Evolutionary conservation across 83 land plant species (phyloP), one percentile per base, ranked within the genome.

Genomic region (Diphasiastrum complanatum): DNA sequence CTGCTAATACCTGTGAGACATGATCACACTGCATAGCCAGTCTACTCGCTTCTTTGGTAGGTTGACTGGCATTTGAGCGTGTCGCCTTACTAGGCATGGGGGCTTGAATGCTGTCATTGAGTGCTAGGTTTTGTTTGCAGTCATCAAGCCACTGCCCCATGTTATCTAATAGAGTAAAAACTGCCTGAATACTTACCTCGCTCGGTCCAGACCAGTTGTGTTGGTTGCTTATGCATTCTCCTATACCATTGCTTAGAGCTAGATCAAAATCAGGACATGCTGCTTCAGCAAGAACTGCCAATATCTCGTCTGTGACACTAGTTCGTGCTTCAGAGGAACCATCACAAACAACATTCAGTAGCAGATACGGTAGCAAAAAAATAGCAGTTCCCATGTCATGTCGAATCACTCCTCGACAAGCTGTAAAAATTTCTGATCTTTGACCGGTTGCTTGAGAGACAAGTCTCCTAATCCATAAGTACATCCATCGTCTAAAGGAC

Each of bases 61-160:
- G 29, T 55, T 71, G 62, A 54, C 61, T 62, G 52, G 53, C 41
- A 46, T 60, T 81, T 29, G 48, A 49, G 55, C 71, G 82, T 11
- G 61, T 31, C 34, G 63, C 52, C 50, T 78, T 83, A 23, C 72
- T 67, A 73, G 68, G 77, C n/a, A 72, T 60, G 60, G 38, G 48
- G 57, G 73, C 25, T 19, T 58, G 67, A 20, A 61, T 20, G 58
- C 83, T 67, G 36, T 79, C 81, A 12, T 75, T 76, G 62, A 81
- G 83, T 33, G 79, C 75, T 19, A 76, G 32, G 45, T 77, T 85
- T 63, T 83, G 85, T 71, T 86, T 81, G 38, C 83, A 79, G 60
- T 95, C 99, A 78, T 95, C 99, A 50, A 89, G 75, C 99, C 99
- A 95, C 41, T 95, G 93, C 5, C 97, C 99, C 57, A 95, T 78